phyloP scores from a whole-genome alignment of 75 land plant genomes.

The Picea sitchensis region DNA sequence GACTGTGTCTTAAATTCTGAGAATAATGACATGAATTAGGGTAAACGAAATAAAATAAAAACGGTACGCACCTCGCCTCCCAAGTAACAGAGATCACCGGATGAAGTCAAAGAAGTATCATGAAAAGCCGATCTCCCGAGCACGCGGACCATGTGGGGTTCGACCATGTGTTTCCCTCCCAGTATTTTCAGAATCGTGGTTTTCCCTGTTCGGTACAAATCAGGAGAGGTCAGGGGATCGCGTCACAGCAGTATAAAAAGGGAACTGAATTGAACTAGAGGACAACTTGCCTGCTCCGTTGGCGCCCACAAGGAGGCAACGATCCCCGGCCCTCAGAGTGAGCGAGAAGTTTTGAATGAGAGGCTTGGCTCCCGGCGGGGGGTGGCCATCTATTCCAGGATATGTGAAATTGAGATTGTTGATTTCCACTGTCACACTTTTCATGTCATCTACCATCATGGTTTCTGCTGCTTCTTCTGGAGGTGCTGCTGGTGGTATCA shows the following conservation, averaged over 20 bases:
- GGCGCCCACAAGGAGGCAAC: slow-evolving; percentile 95
- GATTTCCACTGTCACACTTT: slow-evolving; percentile 45
- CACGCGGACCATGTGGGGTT: slow-evolving; percentile 81
- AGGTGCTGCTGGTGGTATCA: no score
- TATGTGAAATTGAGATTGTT: slow-evolving; percentile 79
- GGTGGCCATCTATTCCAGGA: slow-evolving; percentile 94
- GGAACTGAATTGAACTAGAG: slow-evolving; percentile 3
- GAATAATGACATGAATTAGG: not conserved
- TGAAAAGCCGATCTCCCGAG: slow-evolving; percentile 94
- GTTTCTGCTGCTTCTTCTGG: no score
- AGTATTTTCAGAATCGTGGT: slow-evolving; percentile 85
- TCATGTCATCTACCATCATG: no score
- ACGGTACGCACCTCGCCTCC: slow-evolving; percentile 80
- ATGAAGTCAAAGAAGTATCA: slow-evolving; percentile 77
- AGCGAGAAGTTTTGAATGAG: slow-evolving; percentile 76
- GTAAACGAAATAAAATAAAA: not conserved
- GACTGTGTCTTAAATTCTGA: not conserved
- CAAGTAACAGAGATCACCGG: slow-evolving; percentile 80
- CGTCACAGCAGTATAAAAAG: not conserved
- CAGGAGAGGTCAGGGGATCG: not conserved
- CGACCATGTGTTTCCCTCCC: slow-evolving; percentile 99
- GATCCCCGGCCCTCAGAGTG: slow-evolving; percentile 73
- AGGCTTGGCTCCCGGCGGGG: slow-evolving; percentile 86
- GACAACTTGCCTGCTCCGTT: slow-evolving; percentile 81
- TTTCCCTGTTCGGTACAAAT: slow-evolving; percentile 55